phyloP scores from a whole-genome alignment of 2,329 filamentous ascomycete genomes.

The Fusarium sp. region DNA sequence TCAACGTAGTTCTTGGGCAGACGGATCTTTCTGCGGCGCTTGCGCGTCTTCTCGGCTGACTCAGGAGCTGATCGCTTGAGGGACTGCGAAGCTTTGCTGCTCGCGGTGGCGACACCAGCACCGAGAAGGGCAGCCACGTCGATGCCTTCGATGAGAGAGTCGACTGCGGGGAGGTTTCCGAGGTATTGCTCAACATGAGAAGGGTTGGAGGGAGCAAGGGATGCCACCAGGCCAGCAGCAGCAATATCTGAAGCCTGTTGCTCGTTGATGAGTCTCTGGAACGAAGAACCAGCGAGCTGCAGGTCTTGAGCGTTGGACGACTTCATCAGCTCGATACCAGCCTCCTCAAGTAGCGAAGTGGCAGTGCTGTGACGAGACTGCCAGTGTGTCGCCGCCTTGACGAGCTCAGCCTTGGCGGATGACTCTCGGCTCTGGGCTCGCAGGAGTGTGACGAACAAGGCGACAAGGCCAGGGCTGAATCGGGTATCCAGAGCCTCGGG shows the following conservation, averaged over 20 bases:
- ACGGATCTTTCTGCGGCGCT: constrained; percentile 70
- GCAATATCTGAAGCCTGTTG: constrained; percentile 77
- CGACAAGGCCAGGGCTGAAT: constrained; percentile 87
- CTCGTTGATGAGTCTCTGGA: constrained; percentile 75
- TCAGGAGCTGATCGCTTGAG: constrained; percentile 65
- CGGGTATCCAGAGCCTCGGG: constrained; percentile 75
- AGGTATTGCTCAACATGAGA: constrained; percentile 67
- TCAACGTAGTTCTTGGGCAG: constrained; percentile 81
- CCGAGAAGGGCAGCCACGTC: constrained; percentile 72
- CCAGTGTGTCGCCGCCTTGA: constrained; percentile 87
- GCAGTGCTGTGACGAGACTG: constrained; percentile 65
- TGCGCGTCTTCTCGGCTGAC: constrained; percentile 56
- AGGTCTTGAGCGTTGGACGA: constrained; percentile 78
- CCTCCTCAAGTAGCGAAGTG: constrained; percentile 80
- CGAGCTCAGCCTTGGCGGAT: constrained; percentile 79
- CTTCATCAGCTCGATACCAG: constrained; percentile 84
- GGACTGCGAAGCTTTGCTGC: constrained; percentile 51
- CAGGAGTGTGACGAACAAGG: constrained; percentile 83
- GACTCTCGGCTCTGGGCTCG: constrained; percentile 78
- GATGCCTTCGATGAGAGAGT: constrained; percentile 70
- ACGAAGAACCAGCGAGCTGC: constrained; percentile 79
- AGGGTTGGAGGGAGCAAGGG: constrained; percentile 74
- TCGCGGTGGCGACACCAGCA: constrained; percentile 68
- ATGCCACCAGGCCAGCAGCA: constrained; percentile 87
- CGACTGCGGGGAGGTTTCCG: constrained; percentile 69